Percentiles rank a stretch among this genome's conserved stretches.
phyloP scores from a whole-genome alignment of 805 yeast species.

The Wickerhamiella siamensis region DNA sequence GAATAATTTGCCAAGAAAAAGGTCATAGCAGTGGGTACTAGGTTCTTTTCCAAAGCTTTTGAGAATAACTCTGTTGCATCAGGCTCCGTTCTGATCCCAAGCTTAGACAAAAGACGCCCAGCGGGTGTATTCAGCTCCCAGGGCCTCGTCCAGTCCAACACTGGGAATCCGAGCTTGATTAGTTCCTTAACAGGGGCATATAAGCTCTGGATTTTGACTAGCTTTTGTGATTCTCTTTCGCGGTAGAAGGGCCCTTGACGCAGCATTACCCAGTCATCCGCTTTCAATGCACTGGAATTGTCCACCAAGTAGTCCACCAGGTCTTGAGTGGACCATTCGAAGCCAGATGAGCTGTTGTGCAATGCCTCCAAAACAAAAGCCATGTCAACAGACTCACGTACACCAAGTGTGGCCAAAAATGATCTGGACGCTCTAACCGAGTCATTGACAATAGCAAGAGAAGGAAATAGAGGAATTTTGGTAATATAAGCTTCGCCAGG shows the following conservation, averaged over 20 bases:
- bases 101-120: slow-evolving; percentile 19
- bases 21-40: slow-evolving; percentile 15
- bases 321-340: slow-evolving; percentile 26
- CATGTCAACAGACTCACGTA: slow-evolving; percentile 29
- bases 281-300: slow-evolving; percentile 17
- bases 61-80: slow-evolving; percentile 15
- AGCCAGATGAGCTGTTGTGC: slow-evolving; percentile 14
- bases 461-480: slow-evolving; percentile 25
- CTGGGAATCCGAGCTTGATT: slow-evolving; percentile 19
- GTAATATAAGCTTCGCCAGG: slow-evolving; percentile 25
- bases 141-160: slow-evolving; percentile 17
- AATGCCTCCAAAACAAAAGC: slow-evolving; percentile 25
- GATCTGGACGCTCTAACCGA: slow-evolving; percentile 12
- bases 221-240: slow-evolving; percentile 9
- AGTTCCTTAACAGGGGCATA: slow-evolving; percentile 23
- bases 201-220: slow-evolving; percentile 7
- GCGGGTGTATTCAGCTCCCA: slow-evolving; percentile 20
- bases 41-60: slow-evolving; percentile 7
- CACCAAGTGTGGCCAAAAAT: slow-evolving; percentile 22
- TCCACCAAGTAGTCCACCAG: slow-evolving; percentile 24
- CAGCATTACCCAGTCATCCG: slow-evolving; percentile 23
- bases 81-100: slow-evolving; percentile 24
- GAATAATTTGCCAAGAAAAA: slow-evolving; percentile 21
- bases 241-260: slow-evolving; percentile 21
- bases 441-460: slow-evolving; percentile 23